Evolutionary conservation across 257 asterid species (phyloP).

Genomic region (Jasminum sambac): DNA sequence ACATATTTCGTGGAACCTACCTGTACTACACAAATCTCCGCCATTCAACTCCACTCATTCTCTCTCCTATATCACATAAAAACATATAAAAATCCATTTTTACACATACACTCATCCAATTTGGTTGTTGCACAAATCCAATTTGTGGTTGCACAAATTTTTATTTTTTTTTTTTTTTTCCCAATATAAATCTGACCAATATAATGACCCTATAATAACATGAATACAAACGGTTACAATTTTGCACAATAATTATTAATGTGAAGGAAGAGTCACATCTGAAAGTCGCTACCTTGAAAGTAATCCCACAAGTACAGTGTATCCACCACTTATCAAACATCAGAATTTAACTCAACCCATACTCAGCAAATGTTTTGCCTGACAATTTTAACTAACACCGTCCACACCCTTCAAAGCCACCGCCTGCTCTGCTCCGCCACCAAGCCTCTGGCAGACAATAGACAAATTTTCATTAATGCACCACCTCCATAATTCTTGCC

Average conservation of each 20-base stretch:
- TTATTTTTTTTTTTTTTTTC: no score
- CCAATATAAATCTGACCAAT: no score
- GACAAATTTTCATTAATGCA: slow-evolving; percentile 1
- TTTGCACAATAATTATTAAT: slow-evolving; percentile 18
- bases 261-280: slow-evolving; percentile 35
- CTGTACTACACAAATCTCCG: no score
- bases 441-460: slow-evolving; percentile 1
- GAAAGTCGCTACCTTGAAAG: background rate
- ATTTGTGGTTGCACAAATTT: no score
- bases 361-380: slow-evolving; percentile 19
- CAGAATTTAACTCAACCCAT: slow-evolving; percentile 9
- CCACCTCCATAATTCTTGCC: background rate
- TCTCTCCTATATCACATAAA: no score
- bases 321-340: background rate
- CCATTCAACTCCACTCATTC: no score
- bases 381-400: slow-evolving; percentile 16
- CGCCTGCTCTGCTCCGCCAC: background rate
- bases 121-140: no score
- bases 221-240: slow-evolving; percentile 12
- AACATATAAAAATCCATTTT: no score
- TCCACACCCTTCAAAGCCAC: background rate
- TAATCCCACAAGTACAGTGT: background rate
- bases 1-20: no score
- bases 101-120: no score
- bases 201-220: no score